Base-by-base conservation (phyloP, 2,329 filamentous ascomycete genomes). In the Fusarium brevicatenulatum region DNA sequence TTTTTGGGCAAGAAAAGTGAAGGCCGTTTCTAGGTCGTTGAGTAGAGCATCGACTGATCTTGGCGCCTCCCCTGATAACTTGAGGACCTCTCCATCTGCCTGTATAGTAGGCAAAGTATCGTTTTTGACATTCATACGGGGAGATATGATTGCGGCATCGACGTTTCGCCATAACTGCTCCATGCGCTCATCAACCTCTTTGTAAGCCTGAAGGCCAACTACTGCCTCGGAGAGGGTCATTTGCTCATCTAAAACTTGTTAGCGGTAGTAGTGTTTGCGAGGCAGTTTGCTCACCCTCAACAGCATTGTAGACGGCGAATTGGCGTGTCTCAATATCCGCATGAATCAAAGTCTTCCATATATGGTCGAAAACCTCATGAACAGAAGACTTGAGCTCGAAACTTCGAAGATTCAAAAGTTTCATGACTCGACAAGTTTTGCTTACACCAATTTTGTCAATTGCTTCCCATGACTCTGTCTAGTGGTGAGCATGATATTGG, bases 341-440 rank as follows among this genome's bases (percentile, higher is more conserved):
- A 3, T 85, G 82, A 18, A 97, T 84, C 47, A 95, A 84, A 1
- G 86, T 84, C 65, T 88, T 88, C 94, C 95, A 98, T n/a, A 91
- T 87, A 61, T 86, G 85, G 47, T 89, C 88, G 43, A 96, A 87
- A 13, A 89, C 88, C 44, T 92, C 88, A 64, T 91, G 88, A 28
- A 96, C 87, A 25, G 88, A 86, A 5, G 88, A 86, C 70, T 91
- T 91, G 63, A 97, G 83, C 76, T 91, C 89, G 32, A 90, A 89
- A 4, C 89, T 87, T 70, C 91, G 89, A 49, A 89, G 81, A 69
- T 91, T 87, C 8, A 97, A 82, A 30, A 97, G 83, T 62, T 87
- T 88, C 78, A 91, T 87, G 5, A 89, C 88, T 37, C 91, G 86
- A 37, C 90, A 90, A 5, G 88, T 88, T 73, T 87, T 89, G 78